Percentiles rank a stretch among this genome's conserved stretches.
These are phyloP conservation scores for Emmonsiellopsis sp. DNA, from an alignment of 2,329 filamentous ascomycete genomes.

Conservation along the genomic window DNA sequence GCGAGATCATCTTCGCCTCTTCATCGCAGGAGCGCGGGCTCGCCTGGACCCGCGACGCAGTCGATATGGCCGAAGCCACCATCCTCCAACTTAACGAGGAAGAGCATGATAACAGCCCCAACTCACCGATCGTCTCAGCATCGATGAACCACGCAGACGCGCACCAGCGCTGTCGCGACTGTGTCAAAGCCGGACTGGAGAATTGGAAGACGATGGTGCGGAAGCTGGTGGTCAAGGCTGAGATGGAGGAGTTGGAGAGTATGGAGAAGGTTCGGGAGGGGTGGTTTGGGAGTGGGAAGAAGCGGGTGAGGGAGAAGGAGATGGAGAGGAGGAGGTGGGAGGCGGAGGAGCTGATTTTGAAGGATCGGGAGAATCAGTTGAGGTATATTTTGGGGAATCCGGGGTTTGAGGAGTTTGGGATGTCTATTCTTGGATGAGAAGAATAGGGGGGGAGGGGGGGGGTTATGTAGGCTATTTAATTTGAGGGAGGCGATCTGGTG, in stretches of 20 bases:
- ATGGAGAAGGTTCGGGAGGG: constrained; percentile 21
- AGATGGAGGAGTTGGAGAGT: constrained; percentile 26
- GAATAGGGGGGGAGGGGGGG: not conserved
- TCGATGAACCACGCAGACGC: constrained; percentile 25
- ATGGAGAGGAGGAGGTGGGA: constrained; percentile 28
- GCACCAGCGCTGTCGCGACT: constrained; percentile 61
- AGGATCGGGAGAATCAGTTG: constrained; percentile 24
- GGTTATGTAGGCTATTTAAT: too few species aligned
- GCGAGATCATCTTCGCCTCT: constrained; percentile 77
- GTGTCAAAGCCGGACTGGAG: constrained; percentile 62
- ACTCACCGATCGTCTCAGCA: constrained; percentile 3
- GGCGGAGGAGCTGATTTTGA: constrained; percentile 29
- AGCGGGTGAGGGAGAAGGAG: constrained; percentile 18
- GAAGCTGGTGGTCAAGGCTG: constrained; percentile 43
- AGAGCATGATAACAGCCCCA: constrained; percentile 13
- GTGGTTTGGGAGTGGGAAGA: constrained; percentile 26
- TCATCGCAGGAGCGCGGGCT: constrained; percentile 61
- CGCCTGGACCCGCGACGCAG: constrained; percentile 81
- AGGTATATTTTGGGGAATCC: constrained; percentile 4
- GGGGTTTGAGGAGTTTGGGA: constrained; percentile 4
- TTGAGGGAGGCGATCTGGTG: too few species aligned
- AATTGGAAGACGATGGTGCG: constrained; percentile 80
- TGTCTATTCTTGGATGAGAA: not conserved
- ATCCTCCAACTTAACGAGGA: constrained; percentile 24
- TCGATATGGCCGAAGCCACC: constrained; percentile 67